phyloP scores from a whole-genome alignment of 306 rosid species.

The Fragaria vesca region DNA sequence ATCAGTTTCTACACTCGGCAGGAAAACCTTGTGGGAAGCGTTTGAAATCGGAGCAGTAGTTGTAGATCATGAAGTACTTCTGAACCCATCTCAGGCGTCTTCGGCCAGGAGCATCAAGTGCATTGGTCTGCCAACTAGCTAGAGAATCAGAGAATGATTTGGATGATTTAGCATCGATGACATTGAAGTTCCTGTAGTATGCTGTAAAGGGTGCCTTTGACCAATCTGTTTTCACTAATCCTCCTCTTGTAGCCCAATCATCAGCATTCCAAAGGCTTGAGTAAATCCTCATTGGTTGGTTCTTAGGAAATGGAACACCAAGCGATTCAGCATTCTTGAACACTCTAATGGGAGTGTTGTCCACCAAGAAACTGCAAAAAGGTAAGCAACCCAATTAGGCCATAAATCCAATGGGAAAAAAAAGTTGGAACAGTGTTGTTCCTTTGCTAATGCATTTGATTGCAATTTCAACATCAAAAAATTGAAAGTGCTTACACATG shows the following conservation, averaged over 20 bases:
- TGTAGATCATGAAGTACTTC: slow-evolving; percentile 81
- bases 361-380: slow-evolving; percentile 66
- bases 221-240: slow-evolving; percentile 82
- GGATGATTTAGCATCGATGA: slow-evolving; percentile 30
- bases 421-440: too few species aligned
- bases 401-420: neutral
- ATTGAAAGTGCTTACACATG: neutral
- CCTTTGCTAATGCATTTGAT: neutral
- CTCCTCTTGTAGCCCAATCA: slow-evolving; percentile 88
- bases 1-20: slow-evolving; percentile 48
- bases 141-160: slow-evolving; percentile 36
- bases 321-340: slow-evolving; percentile 59
- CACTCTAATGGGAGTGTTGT: slow-evolving; percentile 68
- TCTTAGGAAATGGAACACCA: slow-evolving; percentile 80
- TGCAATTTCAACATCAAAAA: neutral
- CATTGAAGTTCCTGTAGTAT: slow-evolving; percentile 71
- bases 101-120: slow-evolving; percentile 63
- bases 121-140: slow-evolving; percentile 38
- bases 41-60: slow-evolving; percentile 69
- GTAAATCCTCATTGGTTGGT: slow-evolving; percentile 68
- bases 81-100: slow-evolving; percentile 87
- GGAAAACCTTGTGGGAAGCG: slow-evolving; percentile 76
- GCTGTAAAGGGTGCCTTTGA: slow-evolving; percentile 83
- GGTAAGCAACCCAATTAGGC: neutral
- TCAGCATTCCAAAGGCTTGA: slow-evolving; percentile 83